A percentile compares a stretch with the other conserved stretches of the same genome.
Evolutionary conservation across 2,329 filamentous ascomycete species (phyloP).

Genomic region (Monosporascus sp.): DNA sequence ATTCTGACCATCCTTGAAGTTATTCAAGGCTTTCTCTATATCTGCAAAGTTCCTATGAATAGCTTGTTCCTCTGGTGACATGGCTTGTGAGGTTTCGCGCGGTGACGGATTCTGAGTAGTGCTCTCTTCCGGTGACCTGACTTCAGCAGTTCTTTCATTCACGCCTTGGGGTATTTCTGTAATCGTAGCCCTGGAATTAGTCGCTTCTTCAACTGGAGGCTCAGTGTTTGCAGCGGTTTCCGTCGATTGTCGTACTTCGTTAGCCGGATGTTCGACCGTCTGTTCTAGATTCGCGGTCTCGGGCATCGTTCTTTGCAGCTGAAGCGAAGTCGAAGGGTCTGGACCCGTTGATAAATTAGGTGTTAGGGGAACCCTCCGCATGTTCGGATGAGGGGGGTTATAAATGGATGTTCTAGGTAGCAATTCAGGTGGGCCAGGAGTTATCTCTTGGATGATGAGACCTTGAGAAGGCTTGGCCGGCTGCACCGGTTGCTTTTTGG

Average conservation of each 20-base stretch:
- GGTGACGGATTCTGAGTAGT: neutral
- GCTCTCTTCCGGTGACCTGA: neutral
- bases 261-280: neutral
- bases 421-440: slow-evolving; percentile 38
- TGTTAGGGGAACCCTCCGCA: slow-evolving; percentile 1
- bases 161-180: neutral
- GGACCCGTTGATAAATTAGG: slow-evolving; percentile 2
- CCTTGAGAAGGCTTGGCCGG: slow-evolving; percentile 13
- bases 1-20: slow-evolving; percentile 14
- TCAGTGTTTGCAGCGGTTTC: neutral
- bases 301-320: neutral
- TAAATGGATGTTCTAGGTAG: slow-evolving; percentile 39
- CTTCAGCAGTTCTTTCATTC: neutral
- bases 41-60: slow-evolving; percentile 12
- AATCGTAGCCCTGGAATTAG: neutral
- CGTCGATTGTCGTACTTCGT: neutral
- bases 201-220: neutral
- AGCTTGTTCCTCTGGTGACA: slow-evolving; percentile 5
- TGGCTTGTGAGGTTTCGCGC: slow-evolving; percentile 11
- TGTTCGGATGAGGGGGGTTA: slow-evolving; percentile 26
- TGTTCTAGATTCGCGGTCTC: neutral
- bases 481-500: slow-evolving; percentile 24
- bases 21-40: slow-evolving; percentile 14
- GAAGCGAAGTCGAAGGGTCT: neutral
- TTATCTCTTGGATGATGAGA: slow-evolving; percentile 35